Base-by-base conservation (phyloP, 495 filamentous ascomycete genomes). In the Rusavskia elegans region DNA sequence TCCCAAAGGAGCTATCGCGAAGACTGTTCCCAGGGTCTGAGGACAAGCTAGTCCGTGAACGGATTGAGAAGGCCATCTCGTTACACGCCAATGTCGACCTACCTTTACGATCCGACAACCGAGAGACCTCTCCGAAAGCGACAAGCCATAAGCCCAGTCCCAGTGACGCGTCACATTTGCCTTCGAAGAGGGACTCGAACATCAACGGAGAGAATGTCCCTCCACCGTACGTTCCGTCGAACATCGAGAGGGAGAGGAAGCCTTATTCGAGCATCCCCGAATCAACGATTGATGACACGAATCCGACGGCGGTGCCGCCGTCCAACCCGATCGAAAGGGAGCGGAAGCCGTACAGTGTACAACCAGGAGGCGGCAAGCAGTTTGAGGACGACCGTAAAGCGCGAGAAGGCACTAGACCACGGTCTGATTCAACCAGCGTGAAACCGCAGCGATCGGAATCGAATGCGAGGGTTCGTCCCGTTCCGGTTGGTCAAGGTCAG, bases 1-100 rank as follows among this genome's bases (percentile, higher is more conserved):
- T 90, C 45, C 87, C 86, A 6, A 86, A 87, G 51, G 81, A 88
- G 57, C 75, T 92, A 1, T 80, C 84, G 1, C 76, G 87, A 36
- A 73, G 80, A 23, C 68, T 92, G 5, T 80, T 94, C 49, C 87
- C 87, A 1, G 68, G 68, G 4, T 53, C 60, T 10, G 63, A 61
- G 3, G 63, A 74, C 53, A 53, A 67, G 9, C 35, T 53, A 39
- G 50, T 71, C 27, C 59, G 73, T 55, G 66, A 73, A 53, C 60
- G 66, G 19, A 38, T 71, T 9, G 72, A 76, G 51, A 60, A 70
- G 25, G 61, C 63, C 25, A 68, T 77, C 35, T 65, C 66, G 52
- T 62, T 66, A 51, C 71, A 76, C 45, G 74, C 73, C 45, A 64
- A 64, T 20, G 66, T 77, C 37, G 67, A 77, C n/a, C 49, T 75